These are phyloP conservation scores for Prunus armeniaca DNA, from an alignment of 306 rosid species.

Conservation along the genomic window DNA sequence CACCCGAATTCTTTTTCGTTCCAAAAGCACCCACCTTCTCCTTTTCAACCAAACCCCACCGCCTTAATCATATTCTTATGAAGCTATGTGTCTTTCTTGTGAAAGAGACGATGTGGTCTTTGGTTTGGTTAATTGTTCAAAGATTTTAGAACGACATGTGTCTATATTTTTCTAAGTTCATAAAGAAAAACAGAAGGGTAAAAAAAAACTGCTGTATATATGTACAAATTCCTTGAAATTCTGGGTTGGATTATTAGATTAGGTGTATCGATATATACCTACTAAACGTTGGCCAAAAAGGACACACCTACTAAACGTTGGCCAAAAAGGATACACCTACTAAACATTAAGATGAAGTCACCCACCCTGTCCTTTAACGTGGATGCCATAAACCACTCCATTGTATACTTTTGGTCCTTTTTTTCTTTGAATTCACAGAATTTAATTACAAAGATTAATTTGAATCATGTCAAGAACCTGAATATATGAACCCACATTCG, in stretches of 20 bases:
- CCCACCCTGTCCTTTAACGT: conserved; percentile 10
- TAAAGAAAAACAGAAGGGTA: too few relatives aligned
- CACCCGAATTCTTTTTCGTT: too few relatives aligned
- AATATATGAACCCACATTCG: background rate
- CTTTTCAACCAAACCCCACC: too few relatives aligned
- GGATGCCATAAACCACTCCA: conserved; percentile 30
- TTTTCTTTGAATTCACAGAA: background rate
- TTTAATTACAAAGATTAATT: background rate
- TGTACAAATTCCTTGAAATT: background rate
- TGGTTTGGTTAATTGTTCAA: background rate
- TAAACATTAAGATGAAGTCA: background rate
- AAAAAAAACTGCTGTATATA: too few relatives aligned
- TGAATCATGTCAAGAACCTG: background rate
- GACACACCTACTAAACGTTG: background rate
- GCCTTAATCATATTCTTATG: background rate
- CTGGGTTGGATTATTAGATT: conserved; percentile 11
- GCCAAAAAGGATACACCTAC: background rate
- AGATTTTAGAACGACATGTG: background rate
- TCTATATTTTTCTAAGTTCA: background rate
- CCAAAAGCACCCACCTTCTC: too few relatives aligned
- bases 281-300: background rate
- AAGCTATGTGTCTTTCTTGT: background rate
- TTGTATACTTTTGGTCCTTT: background rate
- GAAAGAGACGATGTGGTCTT: background rate
- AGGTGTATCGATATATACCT: background rate